phyloP scores from a whole-genome alignment of 148 eudicot species.

The Linanthus parryae region DNA sequence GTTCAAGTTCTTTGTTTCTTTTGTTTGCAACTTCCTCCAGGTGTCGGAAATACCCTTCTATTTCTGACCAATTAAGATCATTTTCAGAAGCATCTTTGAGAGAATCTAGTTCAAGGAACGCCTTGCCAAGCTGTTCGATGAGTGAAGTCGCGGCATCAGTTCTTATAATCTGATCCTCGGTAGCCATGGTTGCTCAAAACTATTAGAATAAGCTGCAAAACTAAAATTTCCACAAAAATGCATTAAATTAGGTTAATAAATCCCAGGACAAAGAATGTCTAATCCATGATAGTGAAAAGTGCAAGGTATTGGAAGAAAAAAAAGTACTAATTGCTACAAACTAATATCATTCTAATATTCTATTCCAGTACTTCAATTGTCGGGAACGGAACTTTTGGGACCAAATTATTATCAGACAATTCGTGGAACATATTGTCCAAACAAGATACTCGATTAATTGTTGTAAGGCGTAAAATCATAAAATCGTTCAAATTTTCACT shows the following conservation, averaged over 20 bases:
- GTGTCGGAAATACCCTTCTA: constrained; percentile 37
- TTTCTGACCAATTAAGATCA: constrained; percentile 27
- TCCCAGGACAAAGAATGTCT: not conserved
- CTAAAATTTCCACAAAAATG: not conserved
- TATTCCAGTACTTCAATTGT: too few species aligned
- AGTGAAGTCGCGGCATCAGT: constrained; percentile 24
- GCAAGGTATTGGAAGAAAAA: too few species aligned
- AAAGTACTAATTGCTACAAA: too few species aligned
- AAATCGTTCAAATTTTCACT: too few species aligned
- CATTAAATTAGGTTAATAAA: too few species aligned
- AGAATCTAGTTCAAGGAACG: constrained; percentile 42
- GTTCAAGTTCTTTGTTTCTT: constrained; percentile 38
- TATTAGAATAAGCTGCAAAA: constrained; percentile 16
- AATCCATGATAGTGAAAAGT: not conserved
- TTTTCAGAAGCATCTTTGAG: constrained; percentile 23
- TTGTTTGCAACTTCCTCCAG: constrained; percentile 32
- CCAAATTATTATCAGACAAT: too few species aligned
- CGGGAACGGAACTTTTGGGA: too few species aligned
- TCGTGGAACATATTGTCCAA: too few species aligned
- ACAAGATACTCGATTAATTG: too few species aligned
- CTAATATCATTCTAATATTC: too few species aligned
- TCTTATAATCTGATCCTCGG: constrained; percentile 21
- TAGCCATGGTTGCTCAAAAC: constrained; percentile 32
- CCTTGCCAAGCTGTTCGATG: constrained; percentile 40
- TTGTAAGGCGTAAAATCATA: too few species aligned